Base-by-base conservation (phyloP, 177 flowering plant species). In the Tripterygium wilfordii region DNA sequence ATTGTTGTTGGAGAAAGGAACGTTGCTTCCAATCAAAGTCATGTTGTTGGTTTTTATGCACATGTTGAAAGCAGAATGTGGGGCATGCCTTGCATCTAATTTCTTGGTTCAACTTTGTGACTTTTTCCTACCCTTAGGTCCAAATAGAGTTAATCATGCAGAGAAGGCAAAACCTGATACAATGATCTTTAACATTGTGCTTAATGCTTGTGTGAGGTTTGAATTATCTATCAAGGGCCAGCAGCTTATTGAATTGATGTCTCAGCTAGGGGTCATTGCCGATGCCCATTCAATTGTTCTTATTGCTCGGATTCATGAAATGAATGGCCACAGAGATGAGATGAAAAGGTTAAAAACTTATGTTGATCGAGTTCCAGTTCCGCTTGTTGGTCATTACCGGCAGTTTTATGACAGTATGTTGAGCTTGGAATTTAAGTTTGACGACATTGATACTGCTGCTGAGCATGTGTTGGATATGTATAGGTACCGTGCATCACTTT, bases 251-350 rank as follows among this genome's bases (percentile, higher is more conserved):
- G 90, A 81, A 55, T 48, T 71, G 44, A 82, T 91, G 89, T 48
- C 96, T 28, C 55, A 36, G 54, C 49, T 54, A 25, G 83, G 88
- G 9, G 69, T 80, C 5, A 45, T 65, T 28, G 95, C 80, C 39
- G 92, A 91, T 76, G 88, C 84, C 5, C 56, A 63, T 47, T 60
- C 86, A 10, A 67, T 80, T 46, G 52, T 65, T 26, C 43, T 78
- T 25, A 64, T 85, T 54, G 58, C 90, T 14, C 63, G 44, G 41
- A 60, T 88, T 10, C 76, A 81, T 61, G 88, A 83, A 68, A 80
- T 73, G 72, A 91, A 78, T 67, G 81, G 78, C 20, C 79, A 56
- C 54, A 72, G 80, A 48, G 86, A 88, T 54, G 96, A 83, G 57
- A 13, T 88, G 41, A 75, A 72, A 72, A 83, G 74, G 54, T 75